Base-by-base conservation (phyloP, 768 basidiomycete species). In the Calocybe gangraenosa region DNA sequence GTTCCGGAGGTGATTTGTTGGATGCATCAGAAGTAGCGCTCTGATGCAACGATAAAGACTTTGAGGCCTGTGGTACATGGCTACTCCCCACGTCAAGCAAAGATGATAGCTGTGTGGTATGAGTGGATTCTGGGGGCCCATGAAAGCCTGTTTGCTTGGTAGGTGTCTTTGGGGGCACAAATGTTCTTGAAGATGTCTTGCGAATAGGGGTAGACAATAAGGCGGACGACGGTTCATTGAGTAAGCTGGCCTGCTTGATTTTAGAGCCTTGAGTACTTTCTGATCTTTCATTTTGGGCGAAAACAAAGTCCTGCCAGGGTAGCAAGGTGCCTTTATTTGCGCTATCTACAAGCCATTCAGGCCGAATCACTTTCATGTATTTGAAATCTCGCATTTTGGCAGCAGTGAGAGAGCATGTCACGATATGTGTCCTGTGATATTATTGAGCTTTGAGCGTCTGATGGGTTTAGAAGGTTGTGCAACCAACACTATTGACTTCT, bases 391-490 rank as follows among this genome's bases (percentile, higher is more conserved):
- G 79, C 35, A 92, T 76, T 65, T 98, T 99, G 33, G 83, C 81
- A 0, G 91, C 85, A 0, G 95, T 97, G 35, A 99, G 75, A 23
- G 89, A 87, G 52, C 85, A 87, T 3, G 96, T 95, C 40, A 99
- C 71, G 54, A 99, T 84, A 61, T 96, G 93, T 0, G 93, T 95
- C 22, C 89, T 91, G 56, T 15, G 28, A 37, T 11, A 53, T 6
- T 23, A 25, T 21, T 18, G 11, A 28, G 23, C 13, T n/a, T 28
- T 32, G 18, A 37, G 21, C 13, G n/a, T 23, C 41, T 18, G 8
- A 7, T 19, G 22, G 22, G 25, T 13, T 22, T 11, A 32, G 15
- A 46, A 14, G 3, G 45, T 7, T 44, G 15, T 18, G 17, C 19
- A 14, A 74, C 84, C 46, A 59, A 91, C 82, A 87, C 85, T 14